phyloP scores from a whole-genome alignment of 495 filamentous ascomycete species.

The Penicillium daleae region DNA sequence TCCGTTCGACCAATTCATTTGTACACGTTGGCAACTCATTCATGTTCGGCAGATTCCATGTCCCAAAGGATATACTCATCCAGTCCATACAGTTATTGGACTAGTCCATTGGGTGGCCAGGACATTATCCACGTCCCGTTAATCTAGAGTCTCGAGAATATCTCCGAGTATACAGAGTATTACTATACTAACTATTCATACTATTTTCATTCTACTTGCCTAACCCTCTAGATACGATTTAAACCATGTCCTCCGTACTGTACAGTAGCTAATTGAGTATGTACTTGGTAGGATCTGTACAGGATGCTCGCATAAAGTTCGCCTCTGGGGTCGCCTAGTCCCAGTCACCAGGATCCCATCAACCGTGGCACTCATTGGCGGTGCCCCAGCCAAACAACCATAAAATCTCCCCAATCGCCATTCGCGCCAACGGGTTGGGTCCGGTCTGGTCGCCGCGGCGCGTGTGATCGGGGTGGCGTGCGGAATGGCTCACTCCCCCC shows the following conservation, averaged over 20 bases:
- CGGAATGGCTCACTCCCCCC: conserved; percentile 18
- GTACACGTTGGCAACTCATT: background rate
- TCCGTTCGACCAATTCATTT: background rate
- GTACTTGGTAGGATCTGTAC: no score
- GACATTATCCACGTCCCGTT: no score
- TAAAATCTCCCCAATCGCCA: conserved; percentile 9
- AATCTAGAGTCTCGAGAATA: no score
- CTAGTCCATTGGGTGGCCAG: no score
- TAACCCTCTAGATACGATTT: no score
- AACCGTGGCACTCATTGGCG: conserved; percentile 9
- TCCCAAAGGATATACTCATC: background rate
- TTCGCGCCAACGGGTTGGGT: conserved; percentile 2
- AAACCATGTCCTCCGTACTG: no score
- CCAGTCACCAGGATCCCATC: conserved; percentile 10
- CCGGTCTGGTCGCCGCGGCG: conserved; percentile 7
- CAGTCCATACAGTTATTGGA: no score
- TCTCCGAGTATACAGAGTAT: no score
- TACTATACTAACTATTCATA: background rate
- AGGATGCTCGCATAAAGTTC: background rate
- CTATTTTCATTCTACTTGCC: background rate
- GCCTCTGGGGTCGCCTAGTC: background rate
- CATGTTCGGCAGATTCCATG: background rate
- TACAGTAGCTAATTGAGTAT: background rate
- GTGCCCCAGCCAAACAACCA: background rate
- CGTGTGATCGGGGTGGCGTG: conserved; percentile 22